phyloP scores from a whole-genome alignment of 805 yeast species.

The Deakozyma indianensis region DNA sequence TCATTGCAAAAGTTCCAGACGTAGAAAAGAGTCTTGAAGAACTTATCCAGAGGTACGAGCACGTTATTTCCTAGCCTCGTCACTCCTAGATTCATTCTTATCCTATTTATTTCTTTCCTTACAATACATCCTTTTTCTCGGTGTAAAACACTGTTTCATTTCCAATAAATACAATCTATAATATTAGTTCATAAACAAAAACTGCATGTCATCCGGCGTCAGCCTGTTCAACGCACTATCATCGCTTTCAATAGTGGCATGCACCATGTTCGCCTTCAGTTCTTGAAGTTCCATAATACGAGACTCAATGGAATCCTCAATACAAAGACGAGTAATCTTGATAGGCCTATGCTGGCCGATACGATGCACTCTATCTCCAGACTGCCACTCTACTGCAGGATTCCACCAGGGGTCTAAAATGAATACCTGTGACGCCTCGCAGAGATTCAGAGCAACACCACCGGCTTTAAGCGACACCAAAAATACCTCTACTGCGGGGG shows the following conservation, averaged over 20 bases:
- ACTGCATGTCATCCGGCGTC: slow-evolving; percentile 90
- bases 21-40: background rate
- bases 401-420: slow-evolving; percentile 99
- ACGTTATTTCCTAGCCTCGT: background rate
- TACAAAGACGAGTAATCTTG: slow-evolving; percentile 78
- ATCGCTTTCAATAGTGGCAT: slow-evolving; percentile 89
- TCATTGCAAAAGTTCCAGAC: background rate
- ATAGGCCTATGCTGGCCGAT: slow-evolving; percentile 95
- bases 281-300: slow-evolving; percentile 93
- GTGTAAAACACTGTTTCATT: background rate
- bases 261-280: slow-evolving; percentile 95
- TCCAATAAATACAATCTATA: background rate
- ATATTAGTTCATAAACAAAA: slow-evolving; percentile 65
- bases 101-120: background rate
- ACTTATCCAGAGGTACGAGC: background rate
- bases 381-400: slow-evolving; percentile 96
- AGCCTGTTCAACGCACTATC: slow-evolving; percentile 78
- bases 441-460: slow-evolving; percentile 91
- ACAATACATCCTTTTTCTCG: too few relatives aligned
- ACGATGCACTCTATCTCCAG: slow-evolving; percentile 95
- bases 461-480: slow-evolving; percentile 94
- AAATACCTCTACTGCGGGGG: slow-evolving; percentile 83
- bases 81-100: background rate
- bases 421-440: slow-evolving; percentile 95
- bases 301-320: slow-evolving; percentile 93